These are phyloP conservation scores for Stachybotrys chlorohalonatus DNA, from an alignment of 2,329 filamentous ascomycete species.

Conservation along the genomic window DNA sequence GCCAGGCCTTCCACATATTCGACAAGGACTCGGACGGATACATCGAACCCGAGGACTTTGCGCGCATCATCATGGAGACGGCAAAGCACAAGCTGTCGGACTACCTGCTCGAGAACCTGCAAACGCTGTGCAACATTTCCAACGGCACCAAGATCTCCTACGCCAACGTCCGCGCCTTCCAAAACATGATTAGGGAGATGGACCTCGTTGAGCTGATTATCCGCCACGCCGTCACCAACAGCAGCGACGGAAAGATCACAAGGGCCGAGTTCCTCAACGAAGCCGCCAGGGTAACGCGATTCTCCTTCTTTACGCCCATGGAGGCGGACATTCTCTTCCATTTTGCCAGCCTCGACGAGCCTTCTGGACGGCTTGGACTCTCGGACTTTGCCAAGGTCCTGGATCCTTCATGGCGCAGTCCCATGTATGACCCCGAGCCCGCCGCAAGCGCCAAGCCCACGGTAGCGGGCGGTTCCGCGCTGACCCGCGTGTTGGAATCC, in stretches of 20 bases:
- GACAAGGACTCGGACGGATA: slow-evolving; percentile 90
- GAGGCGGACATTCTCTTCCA: slow-evolving; percentile 98
- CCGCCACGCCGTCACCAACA: slow-evolving; percentile 75
- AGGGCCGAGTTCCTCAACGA: slow-evolving; percentile 91
- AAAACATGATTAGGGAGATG: slow-evolving; percentile 97
- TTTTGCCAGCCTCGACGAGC: slow-evolving; percentile 87
- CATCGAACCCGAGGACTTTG: slow-evolving; percentile 92
- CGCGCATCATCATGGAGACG: slow-evolving; percentile 91
- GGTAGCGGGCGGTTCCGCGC: slow-evolving; percentile 25
- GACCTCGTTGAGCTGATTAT: slow-evolving; percentile 93
- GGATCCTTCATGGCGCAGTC: slow-evolving; percentile 80
- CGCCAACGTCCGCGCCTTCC: slow-evolving; percentile 93
- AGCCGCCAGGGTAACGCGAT: slow-evolving; percentile 81
- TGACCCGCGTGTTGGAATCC: slow-evolving; percentile 57
- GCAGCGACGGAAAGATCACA: slow-evolving; percentile 84
- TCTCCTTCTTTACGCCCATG: slow-evolving; percentile 96
- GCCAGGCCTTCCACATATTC: slow-evolving; percentile 87
- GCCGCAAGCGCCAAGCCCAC: slow-evolving; percentile 25
- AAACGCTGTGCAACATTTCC: slow-evolving; percentile 91
- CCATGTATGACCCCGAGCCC: slow-evolving; percentile 39
- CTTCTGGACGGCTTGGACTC: slow-evolving; percentile 74
- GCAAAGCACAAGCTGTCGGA: slow-evolving; percentile 95
- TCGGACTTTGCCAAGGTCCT: slow-evolving; percentile 90
- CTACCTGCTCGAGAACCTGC: slow-evolving; percentile 83
- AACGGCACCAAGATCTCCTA: slow-evolving; percentile 91